Evolutionary conservation across 2,329 filamentous ascomycete genomes (phyloP), one percentile per base, ranked within the genome.

Genomic region (Aspergillus arachidicola): DNA sequence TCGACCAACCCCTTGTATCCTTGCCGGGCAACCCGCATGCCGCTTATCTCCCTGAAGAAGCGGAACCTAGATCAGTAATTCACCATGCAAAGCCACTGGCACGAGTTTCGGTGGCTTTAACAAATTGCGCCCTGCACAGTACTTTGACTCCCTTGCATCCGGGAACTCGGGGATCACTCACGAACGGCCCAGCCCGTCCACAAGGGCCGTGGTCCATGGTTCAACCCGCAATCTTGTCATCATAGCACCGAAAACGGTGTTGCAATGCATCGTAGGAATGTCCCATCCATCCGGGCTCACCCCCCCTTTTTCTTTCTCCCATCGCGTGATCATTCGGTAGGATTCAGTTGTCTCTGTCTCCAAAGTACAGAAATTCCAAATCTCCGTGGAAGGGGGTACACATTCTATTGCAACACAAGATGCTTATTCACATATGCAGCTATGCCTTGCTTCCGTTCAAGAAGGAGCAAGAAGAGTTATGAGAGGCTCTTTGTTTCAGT

Each of bases 121-220:
- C 38, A 23, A 23, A 7, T n/a, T 46, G 26, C 28, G 16, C 46
- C 46, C 45, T 54, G 28, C 59, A 61, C 51, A 36, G 34, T 50
- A 21, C 34, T 48, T 58, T 43, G 59, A 41, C 41, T 62, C 58
- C 62, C 60, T 65, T 65, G 63, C 65, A 64, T 58, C 34, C 57
- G 34, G 51, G 46, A 30, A 14, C 61, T 50, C 62, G 53, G 56
- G 61, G 34, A 21, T 50, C 21, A 57, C 16, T 55, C 54, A 57
- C 60, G 54, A 62, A 64, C 66, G 66, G 66, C 60, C 66, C 66
- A 68, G 62, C 64, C 66, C 64, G 66, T 57, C 41, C 58, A 58
- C 58, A 64, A 62, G 59, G 60, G 51, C 53, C 36, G 43, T 48
- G 55, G 36, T 28, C 32, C n/a, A 36, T 36, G n/a, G 30, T 36